A percentile compares a stretch with the other conserved stretches of the same genome.
Evolutionary conservation across 306 rosid genomes (phyloP).

Genomic region (Cajanus cajan): DNA sequence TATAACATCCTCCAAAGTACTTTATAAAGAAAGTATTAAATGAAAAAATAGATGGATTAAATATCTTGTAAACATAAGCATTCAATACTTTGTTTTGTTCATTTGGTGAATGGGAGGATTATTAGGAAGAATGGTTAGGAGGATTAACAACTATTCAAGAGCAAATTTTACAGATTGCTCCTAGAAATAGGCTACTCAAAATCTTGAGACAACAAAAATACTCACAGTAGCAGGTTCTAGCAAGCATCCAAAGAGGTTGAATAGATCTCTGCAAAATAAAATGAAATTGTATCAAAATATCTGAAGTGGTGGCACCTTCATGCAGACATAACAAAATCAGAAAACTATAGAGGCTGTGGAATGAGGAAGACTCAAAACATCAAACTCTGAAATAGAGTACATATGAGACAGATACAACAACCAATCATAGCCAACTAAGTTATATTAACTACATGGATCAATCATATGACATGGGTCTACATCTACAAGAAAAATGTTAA

Average conservation of each 20-base stretch:
- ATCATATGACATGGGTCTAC: neutral
- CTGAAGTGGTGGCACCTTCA: neutral
- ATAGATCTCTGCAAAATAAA: constrained; percentile 62
- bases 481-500: no score
- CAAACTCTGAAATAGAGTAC: neutral
- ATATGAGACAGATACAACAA: neutral
- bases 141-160: neutral
- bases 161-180: neutral
- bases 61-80: neutral
- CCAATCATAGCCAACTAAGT: no score
- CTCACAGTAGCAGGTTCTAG: constrained; percentile 88
- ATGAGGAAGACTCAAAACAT: no score
- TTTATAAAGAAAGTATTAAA: no score
- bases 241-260: constrained; percentile 70
- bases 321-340: neutral
- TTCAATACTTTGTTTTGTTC: neutral
- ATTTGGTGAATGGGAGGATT: neutral
- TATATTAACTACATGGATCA: neutral
- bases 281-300: constrained; percentile 25
- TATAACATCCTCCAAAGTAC: neutral
- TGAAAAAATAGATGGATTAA: no score
- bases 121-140: neutral
- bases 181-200: neutral
- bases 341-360: neutral
- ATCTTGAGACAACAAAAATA: constrained; percentile 6